phyloP scores from a whole-genome alignment of 768 basidiomycete genomes.

The Gloeophyllum trabeum region DNA sequence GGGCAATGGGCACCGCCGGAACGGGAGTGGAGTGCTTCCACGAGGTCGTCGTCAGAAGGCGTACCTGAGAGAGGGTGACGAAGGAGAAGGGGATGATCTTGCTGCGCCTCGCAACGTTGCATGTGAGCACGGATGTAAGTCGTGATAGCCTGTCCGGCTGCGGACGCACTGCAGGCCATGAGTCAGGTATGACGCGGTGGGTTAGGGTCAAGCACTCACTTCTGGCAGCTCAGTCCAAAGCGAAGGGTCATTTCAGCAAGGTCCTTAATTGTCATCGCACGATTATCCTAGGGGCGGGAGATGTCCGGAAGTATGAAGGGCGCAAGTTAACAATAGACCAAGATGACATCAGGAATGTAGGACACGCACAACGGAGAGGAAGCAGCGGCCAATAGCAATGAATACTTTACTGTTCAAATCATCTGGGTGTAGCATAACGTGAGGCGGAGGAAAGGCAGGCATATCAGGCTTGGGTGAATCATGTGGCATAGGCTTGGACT shows the following conservation, averaged over 20 bases:
- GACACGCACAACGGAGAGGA: slow-evolving; percentile 59
- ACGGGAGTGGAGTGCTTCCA: slow-evolving; percentile 58
- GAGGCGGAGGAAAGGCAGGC: slow-evolving; percentile 46
- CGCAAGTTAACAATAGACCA: neutral
- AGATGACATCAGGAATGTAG: neutral
- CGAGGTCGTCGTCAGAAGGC: slow-evolving; percentile 58
- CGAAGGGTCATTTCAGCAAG: slow-evolving; percentile 59
- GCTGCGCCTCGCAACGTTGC: slow-evolving; percentile 56
- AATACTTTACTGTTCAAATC: slow-evolving; percentile 66
- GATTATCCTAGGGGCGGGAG: slow-evolving; percentile 47
- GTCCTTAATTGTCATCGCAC: slow-evolving; percentile 82
- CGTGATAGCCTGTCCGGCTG: slow-evolving; percentile 73
- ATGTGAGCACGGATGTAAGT: slow-evolving; percentile 73
- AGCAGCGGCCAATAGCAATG: slow-evolving; percentile 59
- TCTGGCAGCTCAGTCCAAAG: slow-evolving; percentile 64
- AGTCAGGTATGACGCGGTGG: slow-evolving; percentile 6
- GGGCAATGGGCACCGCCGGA: slow-evolving; percentile 50
- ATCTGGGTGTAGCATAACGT: slow-evolving; percentile 62
- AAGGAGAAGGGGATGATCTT: slow-evolving; percentile 65
- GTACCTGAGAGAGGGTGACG: slow-evolving; percentile 68
- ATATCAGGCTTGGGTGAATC: slow-evolving; percentile 11
- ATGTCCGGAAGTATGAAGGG: slow-evolving; percentile 8
- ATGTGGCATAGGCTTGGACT: slow-evolving; percentile 6
- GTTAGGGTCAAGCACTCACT: slow-evolving; percentile 33
- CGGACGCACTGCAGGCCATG: slow-evolving; percentile 42